phyloP scores from a whole-genome alignment of 257 asterid species.

The Dorcoceras hygrometricum region DNA sequence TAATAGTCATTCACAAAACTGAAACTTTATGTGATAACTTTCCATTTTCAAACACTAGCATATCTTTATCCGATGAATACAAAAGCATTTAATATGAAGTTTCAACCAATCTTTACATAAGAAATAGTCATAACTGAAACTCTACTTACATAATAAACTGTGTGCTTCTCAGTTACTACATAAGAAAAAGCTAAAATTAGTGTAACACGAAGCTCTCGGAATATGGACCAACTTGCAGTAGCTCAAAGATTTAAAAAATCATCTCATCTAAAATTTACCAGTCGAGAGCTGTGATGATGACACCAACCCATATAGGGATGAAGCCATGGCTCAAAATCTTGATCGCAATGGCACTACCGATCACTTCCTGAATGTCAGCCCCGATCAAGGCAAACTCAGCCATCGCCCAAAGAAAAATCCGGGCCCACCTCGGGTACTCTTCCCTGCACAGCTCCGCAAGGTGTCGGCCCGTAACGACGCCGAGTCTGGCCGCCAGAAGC shows the following conservation, averaged over 20 bases:
- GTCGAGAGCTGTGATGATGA: constrained; percentile 82
- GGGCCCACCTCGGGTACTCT: constrained; percentile 84
- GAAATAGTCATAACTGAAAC: too few species aligned
- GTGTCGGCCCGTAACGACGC: constrained; percentile 93
- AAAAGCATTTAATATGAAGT: background rate
- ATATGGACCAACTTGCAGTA: too few species aligned
- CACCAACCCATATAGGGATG: constrained; percentile 87
- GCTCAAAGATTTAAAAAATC: background rate
- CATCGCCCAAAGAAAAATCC: constrained; percentile 78
- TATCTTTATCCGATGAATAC: constrained; percentile 1
- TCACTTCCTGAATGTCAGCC: constrained; percentile 97
- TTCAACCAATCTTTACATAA: background rate
- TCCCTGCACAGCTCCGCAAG: constrained; percentile 93
- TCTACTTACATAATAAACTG: too few species aligned
- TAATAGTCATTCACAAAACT: background rate
- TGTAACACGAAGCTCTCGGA: too few species aligned
- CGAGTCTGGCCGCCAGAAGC: constrained; percentile 71
- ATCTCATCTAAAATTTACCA: constrained; percentile 42
- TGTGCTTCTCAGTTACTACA: too few species aligned
- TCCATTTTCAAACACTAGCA: background rate
- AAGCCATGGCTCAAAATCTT: constrained; percentile 77
- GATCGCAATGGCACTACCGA: constrained; percentile 94
- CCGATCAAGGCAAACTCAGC: constrained; percentile 91
- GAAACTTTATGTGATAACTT: background rate
- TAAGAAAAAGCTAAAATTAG: too few species aligned